Percentiles rank a stretch among this genome's conserved stretches.
phyloP scores from a whole-genome alignment of 805 yeast genomes.

The Candida berthetii region DNA sequence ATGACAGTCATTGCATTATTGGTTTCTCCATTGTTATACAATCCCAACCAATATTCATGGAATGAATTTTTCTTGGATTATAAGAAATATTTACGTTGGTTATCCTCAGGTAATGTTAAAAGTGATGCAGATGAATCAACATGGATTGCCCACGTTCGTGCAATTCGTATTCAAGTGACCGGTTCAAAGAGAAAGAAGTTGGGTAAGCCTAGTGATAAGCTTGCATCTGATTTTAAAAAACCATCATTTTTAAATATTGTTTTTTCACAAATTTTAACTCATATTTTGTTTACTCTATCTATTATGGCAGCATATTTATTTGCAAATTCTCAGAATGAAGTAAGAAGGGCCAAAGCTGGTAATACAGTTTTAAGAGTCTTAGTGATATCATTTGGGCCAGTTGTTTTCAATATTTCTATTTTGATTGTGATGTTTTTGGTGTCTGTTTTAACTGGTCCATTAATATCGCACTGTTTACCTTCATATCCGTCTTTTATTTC shows the following conservation, averaged over 20 bases:
- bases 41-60: slow-evolving; percentile 64
- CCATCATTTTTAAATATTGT: slow-evolving; percentile 43
- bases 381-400: slow-evolving; percentile 41
- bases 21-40: slow-evolving; percentile 54
- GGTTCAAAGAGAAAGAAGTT: slow-evolving; percentile 45
- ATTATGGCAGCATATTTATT: slow-evolving; percentile 44
- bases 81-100: slow-evolving; percentile 33
- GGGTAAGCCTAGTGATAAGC: slow-evolving; percentile 30
- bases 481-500: slow-evolving; percentile 46
- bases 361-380: slow-evolving; percentile 37
- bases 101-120: slow-evolving; percentile 44
- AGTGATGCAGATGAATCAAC: slow-evolving; percentile 18
- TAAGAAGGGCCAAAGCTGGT: slow-evolving; percentile 25
- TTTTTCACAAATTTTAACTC: slow-evolving; percentile 33
- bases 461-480: slow-evolving; percentile 30
- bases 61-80: slow-evolving; percentile 59
- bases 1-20: slow-evolving; percentile 47
- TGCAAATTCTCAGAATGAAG: slow-evolving; percentile 47
- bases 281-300: slow-evolving; percentile 25
- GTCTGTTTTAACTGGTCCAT: slow-evolving; percentile 43
- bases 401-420: slow-evolving; percentile 34
- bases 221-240: slow-evolving; percentile 36
- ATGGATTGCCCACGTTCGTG: slow-evolving; percentile 45
- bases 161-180: slow-evolving; percentile 45
- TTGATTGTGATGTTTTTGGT: slow-evolving; percentile 32